Conservation (phyloP, 1,284 basidiomycete species). For the Inonotus obliquus region DNA sequence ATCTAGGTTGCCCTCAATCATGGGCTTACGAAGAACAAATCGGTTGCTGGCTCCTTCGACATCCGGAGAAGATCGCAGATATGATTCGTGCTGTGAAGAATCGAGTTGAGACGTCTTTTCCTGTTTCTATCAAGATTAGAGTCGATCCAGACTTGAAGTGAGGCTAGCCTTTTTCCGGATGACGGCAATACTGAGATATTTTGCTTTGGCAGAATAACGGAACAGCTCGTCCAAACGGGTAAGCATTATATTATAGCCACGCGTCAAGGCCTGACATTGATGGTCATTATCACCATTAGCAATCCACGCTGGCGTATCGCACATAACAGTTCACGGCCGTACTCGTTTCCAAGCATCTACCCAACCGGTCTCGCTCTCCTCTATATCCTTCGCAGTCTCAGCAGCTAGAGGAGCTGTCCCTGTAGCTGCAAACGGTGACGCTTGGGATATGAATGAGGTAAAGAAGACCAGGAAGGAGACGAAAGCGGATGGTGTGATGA, state of each 20-base stretch:
- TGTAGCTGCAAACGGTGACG: constrained; percentile 51
- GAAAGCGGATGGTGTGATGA: constrained; percentile 51
- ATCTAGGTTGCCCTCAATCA: constrained; percentile 40
- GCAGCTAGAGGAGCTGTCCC: constrained; percentile 44
- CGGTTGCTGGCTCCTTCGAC: constrained; percentile 49
- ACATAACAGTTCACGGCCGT: constrained; percentile 53
- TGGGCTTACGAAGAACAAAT: constrained; percentile 53
- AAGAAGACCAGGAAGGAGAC: constrained; percentile 37
- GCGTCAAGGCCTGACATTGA: neutral
- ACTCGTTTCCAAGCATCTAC: constrained; percentile 48
- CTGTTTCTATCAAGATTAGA: constrained; percentile 56
- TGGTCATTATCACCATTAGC: constrained; percentile 22
- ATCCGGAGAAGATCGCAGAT: constrained; percentile 50
- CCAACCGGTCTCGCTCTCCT: constrained; percentile 43
- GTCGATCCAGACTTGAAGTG: constrained; percentile 44
- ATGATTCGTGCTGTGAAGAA: constrained; percentile 48
- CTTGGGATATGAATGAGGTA: constrained; percentile 45
- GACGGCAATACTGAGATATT: neutral
- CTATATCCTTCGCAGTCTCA: constrained; percentile 47
- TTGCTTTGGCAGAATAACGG: constrained; percentile 34
- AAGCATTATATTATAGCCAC: neutral
- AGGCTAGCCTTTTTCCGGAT: constrained; percentile 14
- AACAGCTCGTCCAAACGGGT: constrained; percentile 42
- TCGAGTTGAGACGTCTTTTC: constrained; percentile 40
- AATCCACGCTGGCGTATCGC: constrained; percentile 37